phyloP scores from a whole-genome alignment of 2,329 filamentous ascomycete species.

The Sclerotinia glacialis region DNA sequence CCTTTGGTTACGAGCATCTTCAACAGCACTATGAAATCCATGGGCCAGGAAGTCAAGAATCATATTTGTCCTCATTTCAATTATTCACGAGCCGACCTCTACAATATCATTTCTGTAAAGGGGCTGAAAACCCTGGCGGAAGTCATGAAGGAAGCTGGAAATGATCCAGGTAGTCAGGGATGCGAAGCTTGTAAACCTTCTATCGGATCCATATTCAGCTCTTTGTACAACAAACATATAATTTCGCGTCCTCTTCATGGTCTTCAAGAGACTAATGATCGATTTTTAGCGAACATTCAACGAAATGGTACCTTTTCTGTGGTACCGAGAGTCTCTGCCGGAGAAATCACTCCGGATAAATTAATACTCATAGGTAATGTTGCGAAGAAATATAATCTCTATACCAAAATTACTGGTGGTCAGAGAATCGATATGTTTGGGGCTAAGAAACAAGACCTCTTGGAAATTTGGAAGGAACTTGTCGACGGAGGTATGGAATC shows the following conservation, averaged over 20 bases:
- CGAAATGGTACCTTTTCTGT: constrained; percentile 89
- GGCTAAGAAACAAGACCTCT: constrained; percentile 80
- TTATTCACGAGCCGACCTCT: constrained; percentile 83
- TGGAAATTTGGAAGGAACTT: constrained; percentile 76
- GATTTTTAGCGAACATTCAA: constrained; percentile 85
- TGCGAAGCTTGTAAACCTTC: constrained; percentile 87
- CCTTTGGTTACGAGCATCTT: constrained; percentile 86
- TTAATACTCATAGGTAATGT: constrained; percentile 80
- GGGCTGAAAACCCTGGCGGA: constrained; percentile 67
- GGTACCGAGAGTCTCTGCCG: constrained; percentile 75
- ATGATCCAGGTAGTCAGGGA: constrained; percentile 67
- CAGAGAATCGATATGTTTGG: constrained; percentile 94
- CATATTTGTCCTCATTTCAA: constrained; percentile 81
- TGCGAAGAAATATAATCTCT: constrained; percentile 78
- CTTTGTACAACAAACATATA: constrained; percentile 79
- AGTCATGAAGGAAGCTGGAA: constrained; percentile 77
- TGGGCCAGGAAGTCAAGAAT: constrained; percentile 86
- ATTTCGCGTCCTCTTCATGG: constrained; percentile 69
- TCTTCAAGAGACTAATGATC: constrained; percentile 87
- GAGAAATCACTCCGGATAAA: constrained; percentile 85
- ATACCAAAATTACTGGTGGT: constrained; percentile 89
- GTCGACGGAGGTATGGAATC: constrained; percentile 85
- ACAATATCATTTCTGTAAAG: constrained; percentile 83
- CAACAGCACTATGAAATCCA: constrained; percentile 79
- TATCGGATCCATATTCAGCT: constrained; percentile 76